Evolutionary conservation across 2,329 filamentous ascomycete species (phyloP).

Genomic region (Sphaerulina populicola): DNA sequence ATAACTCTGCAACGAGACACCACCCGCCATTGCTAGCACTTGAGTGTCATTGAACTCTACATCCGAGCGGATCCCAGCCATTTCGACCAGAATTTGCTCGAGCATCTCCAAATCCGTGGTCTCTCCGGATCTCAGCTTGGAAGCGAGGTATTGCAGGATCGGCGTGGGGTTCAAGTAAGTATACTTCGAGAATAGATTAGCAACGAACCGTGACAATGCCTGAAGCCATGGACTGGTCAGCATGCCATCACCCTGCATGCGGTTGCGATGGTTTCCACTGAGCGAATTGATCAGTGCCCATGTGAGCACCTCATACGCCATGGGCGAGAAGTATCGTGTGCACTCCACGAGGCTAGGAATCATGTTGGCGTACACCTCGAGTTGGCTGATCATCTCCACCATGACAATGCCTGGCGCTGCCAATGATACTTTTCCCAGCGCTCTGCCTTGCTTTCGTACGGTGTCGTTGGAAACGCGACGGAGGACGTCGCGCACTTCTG

Average conservation of each 20-base stretch:
- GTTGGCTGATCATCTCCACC: conserved; percentile 76
- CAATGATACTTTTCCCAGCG: conserved; percentile 84
- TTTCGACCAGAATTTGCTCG: conserved; percentile 79
- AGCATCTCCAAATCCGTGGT: conserved; percentile 86
- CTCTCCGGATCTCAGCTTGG: conserved; percentile 73
- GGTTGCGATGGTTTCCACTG: conserved; percentile 49
- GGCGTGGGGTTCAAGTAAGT: conserved; percentile 73
- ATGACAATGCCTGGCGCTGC: conserved; percentile 88
- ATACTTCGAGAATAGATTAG: conserved; percentile 81
- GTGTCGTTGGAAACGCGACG: conserved; percentile 87
- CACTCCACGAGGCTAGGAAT: conserved; percentile 93
- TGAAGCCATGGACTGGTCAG: conserved; percentile 88
- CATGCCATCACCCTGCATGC: conserved; percentile 57
- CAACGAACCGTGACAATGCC: conserved; percentile 81
- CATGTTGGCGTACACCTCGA: conserved; percentile 89
- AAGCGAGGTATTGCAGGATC: conserved; percentile 79
- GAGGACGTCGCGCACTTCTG: conserved; percentile 76
- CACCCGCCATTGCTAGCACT: conserved; percentile 79
- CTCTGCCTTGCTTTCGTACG: conserved; percentile 73
- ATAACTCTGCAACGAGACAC: conserved; percentile 67
- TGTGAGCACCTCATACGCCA: conserved; percentile 86
- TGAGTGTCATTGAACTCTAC: conserved; percentile 83
- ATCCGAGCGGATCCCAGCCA: conserved; percentile 87
- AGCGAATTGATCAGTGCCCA: conserved; percentile 79
- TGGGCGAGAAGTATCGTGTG: conserved; percentile 81